Conservation (phyloP, 1,284 basidiomycete genomes). For the Pterula multifida region DNA sequence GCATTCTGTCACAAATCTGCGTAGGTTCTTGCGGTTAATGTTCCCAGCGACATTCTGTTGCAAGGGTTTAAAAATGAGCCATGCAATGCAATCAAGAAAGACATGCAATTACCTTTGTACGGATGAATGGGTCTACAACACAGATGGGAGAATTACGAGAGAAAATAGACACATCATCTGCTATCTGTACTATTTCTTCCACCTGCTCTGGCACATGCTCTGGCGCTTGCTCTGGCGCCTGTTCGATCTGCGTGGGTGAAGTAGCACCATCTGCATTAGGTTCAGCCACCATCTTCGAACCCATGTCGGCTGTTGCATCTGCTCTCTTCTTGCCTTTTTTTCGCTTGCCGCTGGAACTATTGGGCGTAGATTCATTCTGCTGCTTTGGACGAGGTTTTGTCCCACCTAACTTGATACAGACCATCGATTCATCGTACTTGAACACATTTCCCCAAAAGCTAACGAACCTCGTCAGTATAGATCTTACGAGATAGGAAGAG, state of each 20-base stretch:
- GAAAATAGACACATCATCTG: background rate
- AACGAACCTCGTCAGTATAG: background rate
- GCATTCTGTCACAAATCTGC: slow-evolving; percentile 16
- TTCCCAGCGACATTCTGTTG: slow-evolving; percentile 21
- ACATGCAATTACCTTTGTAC: slow-evolving; percentile 23
- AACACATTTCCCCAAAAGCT: slow-evolving; percentile 35
- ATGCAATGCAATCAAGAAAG: background rate
- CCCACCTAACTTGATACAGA: slow-evolving; percentile 31
- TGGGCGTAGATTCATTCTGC: too few species aligned
- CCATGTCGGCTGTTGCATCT: too few species aligned
- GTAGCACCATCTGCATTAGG: too few species aligned
- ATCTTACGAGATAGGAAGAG: background rate
- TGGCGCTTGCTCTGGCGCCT: slow-evolving; percentile 1
- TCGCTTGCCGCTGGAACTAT: too few species aligned
- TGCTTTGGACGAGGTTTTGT: slow-evolving; percentile 14
- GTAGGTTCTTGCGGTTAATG: slow-evolving; percentile 12
- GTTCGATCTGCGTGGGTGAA: background rate
- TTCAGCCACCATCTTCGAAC: too few species aligned
- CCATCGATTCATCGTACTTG: slow-evolving; percentile 18
- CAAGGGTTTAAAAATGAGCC: background rate
- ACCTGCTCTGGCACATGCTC: background rate
- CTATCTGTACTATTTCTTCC: background rate
- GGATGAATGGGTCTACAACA: slow-evolving; percentile 37
- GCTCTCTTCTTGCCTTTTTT: too few species aligned
- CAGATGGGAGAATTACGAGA: slow-evolving; percentile 12